These are phyloP conservation scores for Chlamydomonas eustigma DNA, from an alignment of 139 green algal genomes.

Conservation along the genomic window DNA sequence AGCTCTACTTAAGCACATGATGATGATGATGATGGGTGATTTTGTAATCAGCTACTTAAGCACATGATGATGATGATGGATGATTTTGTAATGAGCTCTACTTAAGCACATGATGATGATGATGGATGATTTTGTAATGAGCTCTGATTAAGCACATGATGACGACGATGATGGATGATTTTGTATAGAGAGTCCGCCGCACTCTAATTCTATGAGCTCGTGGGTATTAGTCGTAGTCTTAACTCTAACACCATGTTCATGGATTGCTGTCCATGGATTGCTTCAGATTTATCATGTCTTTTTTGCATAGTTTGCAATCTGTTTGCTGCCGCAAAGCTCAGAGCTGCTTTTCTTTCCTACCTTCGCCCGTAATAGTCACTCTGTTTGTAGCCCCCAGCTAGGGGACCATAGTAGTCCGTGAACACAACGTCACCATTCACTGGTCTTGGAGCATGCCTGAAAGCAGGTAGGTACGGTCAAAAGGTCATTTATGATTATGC, in stretches of 20 bases:
- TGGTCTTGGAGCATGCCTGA: not conserved
- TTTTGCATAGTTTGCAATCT: too few species aligned
- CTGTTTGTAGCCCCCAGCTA: not conserved
- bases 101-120: too few species aligned
- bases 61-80: not conserved
- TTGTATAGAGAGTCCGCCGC: too few species aligned
- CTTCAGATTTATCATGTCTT: too few species aligned
- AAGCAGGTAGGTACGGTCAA: not conserved
- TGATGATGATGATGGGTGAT: too few species aligned
- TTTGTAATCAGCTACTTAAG: not conserved
- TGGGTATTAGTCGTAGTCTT: not conserved
- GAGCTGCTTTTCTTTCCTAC: not conserved
- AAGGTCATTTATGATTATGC: too few species aligned
- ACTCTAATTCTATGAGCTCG: not conserved
- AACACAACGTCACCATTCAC: not conserved
- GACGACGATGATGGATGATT: too few species aligned
- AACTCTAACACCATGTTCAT: not conserved
- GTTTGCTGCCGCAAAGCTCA: not conserved
- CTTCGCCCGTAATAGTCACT: not conserved
- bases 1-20: too few species aligned
- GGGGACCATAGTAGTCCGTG: constrained; percentile 6
- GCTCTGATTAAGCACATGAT: too few species aligned
- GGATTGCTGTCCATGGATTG: too few species aligned
- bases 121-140: too few species aligned
- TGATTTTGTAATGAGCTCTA: too few species aligned